Evolutionary conservation across 805 yeast genomes (phyloP), one percentile per base, ranked within the genome.

Genomic region (Brettanomyces nanus): DNA sequence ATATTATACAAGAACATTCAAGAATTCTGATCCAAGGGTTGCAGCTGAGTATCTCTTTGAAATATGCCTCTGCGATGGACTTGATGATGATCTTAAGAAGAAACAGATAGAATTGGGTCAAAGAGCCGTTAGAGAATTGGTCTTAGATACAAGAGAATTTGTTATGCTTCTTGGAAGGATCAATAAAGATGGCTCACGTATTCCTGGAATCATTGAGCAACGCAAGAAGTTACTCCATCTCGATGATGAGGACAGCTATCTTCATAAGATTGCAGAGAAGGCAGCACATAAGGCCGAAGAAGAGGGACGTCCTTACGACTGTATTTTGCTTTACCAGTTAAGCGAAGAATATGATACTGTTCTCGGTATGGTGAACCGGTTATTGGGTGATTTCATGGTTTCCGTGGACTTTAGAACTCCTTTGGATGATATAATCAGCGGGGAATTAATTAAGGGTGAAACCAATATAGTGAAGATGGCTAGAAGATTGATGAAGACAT

Each of bases 221-320:
- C 80, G 94, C 52, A 75, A 84, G 59, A 59, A 68, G 9, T 63
- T 90, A 38, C 65, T 90, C 36, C 66, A 69, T 21, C 65, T 89
- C 43, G 61, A 63, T 5, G 70, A 75, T 46, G 73, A 79, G 43
- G 67, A 69, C 17, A 75, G 73, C 41, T 90, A 75, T 52, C 65
- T 84, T 46, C 70, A 68, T 44, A 73, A 73, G 41, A 86, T 90
- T 30, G 80, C 92, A 3, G 94, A 83, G 54, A 77, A 76, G 42
- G 87, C 95, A 21, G 97, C 97, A 3, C 69, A 69, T 31, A 77
- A 76, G 47, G 95, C 96, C 13, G 92, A 85, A 51, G 92, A 85
- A 48, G 97, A 89, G 51, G 97, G 97, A 6, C 72, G 95, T 52
- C 69, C 77, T 11, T 76, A 80, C 44, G 97, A 92, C 53, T 85